Base-by-base conservation (phyloP, 164 flowering plant genomes). In the Vitis rotundifolia region DNA sequence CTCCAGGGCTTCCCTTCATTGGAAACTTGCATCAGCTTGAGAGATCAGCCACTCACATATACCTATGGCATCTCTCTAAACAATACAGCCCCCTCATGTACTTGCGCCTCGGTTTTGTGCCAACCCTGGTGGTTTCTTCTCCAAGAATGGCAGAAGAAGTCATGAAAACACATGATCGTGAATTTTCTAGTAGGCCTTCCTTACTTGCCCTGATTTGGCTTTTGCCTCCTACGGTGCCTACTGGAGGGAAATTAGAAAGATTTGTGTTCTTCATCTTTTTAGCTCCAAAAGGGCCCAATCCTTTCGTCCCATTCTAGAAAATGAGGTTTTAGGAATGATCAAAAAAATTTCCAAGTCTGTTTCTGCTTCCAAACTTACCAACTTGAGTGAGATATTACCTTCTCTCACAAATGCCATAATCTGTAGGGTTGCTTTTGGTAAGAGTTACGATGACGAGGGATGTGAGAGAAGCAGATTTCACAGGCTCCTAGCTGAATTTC, bases 11-110 rank as follows among this genome's bases (percentile, higher is more conserved):
- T 16, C 79, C 76, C 62, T 53, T 73, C 49, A 66, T 69, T 16
- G 79, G 79, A 3, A 72, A 72, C 73, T 8, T 76, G 14, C 68
- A 68, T 71, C 76, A 77, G 50, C 50, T 77, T 15, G 63, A 52
- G 12, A 11, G 8, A 8, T 10, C 11, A 2, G 15, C 22, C 44
- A 61, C 71, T 15, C 73, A 73, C 26, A 56, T 6, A 37, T 52
- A 37, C 19, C 68, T 77, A 10, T 59, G 49, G 61, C 11, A 59
- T 1, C 74, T 77, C 47, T 64, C 72, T 0, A 22, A 59, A 5
- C 67, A 19, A 9, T 67, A 70, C 59, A 72, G 77, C 3, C 80
- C 77, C 3, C 47, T 77, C 52, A 59, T 77, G 63, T 61, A 52
- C 11, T 19, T 77, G 37, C 50, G 52, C 58, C 73, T 77, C 11